phyloP scores from a whole-genome alignment of 495 filamentous ascomycete genomes.

The Aspergillus sclerotioniger region DNA sequence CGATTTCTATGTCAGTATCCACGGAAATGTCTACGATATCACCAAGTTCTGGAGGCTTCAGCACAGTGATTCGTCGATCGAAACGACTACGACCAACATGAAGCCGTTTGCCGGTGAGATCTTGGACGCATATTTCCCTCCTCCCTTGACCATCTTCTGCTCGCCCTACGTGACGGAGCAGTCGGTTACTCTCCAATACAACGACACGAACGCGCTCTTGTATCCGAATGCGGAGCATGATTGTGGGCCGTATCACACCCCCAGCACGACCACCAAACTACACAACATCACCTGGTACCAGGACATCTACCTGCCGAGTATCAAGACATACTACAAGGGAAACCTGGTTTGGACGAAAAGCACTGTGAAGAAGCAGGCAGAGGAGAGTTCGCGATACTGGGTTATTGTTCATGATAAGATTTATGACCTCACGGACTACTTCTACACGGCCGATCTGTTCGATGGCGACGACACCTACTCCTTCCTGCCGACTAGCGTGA shows the following conservation, averaged over 20 bases:
- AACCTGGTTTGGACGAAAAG: conserved; percentile 72
- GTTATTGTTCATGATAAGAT: conserved; percentile 70
- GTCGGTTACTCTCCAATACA: conserved; percentile 52
- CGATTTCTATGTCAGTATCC: conserved; percentile 87
- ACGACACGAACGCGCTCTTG: conserved; percentile 54
- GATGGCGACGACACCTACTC: conserved; percentile 52
- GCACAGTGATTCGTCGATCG: conserved; percentile 67
- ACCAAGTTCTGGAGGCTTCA: conserved; percentile 78
- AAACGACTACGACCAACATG: conserved; percentile 68
- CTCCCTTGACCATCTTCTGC: conserved; percentile 76
- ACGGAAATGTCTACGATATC: conserved; percentile 90
- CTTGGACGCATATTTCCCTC: conserved; percentile 78
- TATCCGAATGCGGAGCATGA: conserved; percentile 57
- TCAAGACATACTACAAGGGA: conserved; percentile 83
- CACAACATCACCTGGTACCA: conserved; percentile 72
- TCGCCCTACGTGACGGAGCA: conserved; percentile 58
- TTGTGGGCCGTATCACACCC: conserved; percentile 57
- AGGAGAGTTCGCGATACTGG: conserved; percentile 70
- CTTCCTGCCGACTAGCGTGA: conserved; percentile 66
- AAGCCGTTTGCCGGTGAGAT: conserved; percentile 70
- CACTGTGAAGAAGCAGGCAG: conserved; percentile 52
- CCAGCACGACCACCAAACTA: conserved; percentile 54
- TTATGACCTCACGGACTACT: conserved; percentile 92
- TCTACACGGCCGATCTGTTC: conserved; percentile 59
- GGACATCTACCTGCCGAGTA: conserved; percentile 69